phyloP scores from a whole-genome alignment of 2,329 filamentous ascomycete genomes.

The Sporothrix mexicana region DNA sequence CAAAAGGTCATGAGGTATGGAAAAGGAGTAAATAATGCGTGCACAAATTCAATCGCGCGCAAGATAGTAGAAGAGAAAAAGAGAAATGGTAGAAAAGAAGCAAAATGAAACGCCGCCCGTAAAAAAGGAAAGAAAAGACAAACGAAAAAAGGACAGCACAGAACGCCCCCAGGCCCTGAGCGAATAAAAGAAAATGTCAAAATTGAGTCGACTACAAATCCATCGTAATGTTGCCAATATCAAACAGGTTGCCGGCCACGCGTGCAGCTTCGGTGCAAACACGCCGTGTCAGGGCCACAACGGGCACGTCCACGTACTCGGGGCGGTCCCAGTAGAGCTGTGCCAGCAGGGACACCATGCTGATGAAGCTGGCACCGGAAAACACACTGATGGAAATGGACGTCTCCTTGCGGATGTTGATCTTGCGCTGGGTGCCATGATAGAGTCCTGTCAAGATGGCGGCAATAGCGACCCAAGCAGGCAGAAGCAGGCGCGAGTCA shows the following conservation, averaged over 20 bases:
- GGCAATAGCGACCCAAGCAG: slow-evolving; percentile 79
- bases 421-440: slow-evolving; percentile 77
- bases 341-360: slow-evolving; percentile 71
- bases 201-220: slow-evolving; percentile 25
- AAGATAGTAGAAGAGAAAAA: neutral
- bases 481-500: slow-evolving; percentile 72
- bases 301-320: slow-evolving; percentile 65
- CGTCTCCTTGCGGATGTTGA: slow-evolving; percentile 80
- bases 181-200: neutral
- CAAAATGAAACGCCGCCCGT: neutral
- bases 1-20: too few species aligned
- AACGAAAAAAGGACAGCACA: neutral
- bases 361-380: slow-evolving; percentile 76
- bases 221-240: slow-evolving; percentile 39
- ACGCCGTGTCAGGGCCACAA: slow-evolving; percentile 53
- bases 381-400: slow-evolving; percentile 78
- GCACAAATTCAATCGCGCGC: neutral
- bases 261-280: slow-evolving; percentile 33
- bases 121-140: neutral
- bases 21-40: neutral
- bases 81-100: neutral
- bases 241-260: slow-evolving; percentile 37
- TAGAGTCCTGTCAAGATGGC: slow-evolving; percentile 76
- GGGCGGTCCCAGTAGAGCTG: slow-evolving; percentile 69
- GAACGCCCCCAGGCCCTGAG: neutral